Conservation (phyloP, 306 rosid genomes). For the Fragaria ananassa region DNA sequence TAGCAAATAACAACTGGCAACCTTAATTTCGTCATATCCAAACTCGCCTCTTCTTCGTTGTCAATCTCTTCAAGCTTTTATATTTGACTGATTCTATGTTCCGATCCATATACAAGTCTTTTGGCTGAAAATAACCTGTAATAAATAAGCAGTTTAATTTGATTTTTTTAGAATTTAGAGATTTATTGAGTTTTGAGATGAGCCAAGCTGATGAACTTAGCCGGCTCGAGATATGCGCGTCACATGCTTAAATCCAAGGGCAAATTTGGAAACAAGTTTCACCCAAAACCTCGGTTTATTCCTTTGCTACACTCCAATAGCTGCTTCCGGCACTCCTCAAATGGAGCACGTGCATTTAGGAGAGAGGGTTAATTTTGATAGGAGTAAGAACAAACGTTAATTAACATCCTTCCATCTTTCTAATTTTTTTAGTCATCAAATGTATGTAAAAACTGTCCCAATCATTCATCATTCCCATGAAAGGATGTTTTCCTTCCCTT, state of each 20-base stretch:
- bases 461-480: not conserved
- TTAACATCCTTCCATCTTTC: no score
- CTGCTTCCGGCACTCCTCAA: not conserved
- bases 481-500: not conserved
- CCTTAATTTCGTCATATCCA: no score
- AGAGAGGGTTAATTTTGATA: not conserved
- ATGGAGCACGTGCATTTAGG: not conserved
- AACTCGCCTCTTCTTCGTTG: no score
- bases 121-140: no score
- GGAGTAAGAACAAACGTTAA: no score
- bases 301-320: not conserved
- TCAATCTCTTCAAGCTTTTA: no score
- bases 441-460: not conserved
- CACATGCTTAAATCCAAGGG: not conserved
- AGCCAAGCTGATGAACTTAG: not conserved
- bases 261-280: not conserved
- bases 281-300: not conserved
- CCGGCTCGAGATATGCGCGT: not conserved
- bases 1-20: no score
- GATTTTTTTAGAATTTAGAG: no score
- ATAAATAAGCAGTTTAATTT: no score
- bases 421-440: no score
- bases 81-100: no score
- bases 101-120: no score
- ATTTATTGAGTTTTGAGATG: not conserved